Evolutionary conservation across 2,329 filamentous ascomycete species (phyloP).

Genomic region (Trichoderma simmonsii): DNA sequence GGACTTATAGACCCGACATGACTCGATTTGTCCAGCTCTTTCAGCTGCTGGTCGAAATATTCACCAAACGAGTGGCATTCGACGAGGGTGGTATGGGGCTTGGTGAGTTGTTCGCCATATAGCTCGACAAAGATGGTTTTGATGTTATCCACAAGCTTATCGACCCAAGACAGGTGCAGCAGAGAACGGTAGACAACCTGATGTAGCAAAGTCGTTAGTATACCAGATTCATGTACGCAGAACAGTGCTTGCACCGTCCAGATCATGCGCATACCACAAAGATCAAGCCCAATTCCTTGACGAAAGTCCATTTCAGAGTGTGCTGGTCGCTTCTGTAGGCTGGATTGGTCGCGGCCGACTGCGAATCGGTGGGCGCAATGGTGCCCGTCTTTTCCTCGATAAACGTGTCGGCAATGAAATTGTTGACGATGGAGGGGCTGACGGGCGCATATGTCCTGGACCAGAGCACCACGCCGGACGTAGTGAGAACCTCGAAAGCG

Average conservation of each 20-base stretch:
- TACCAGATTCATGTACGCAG: background rate
- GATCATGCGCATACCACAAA: slow-evolving; percentile 66
- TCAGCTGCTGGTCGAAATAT: slow-evolving; percentile 92
- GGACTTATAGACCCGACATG: slow-evolving; percentile 17
- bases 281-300: slow-evolving; percentile 89
- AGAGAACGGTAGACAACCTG: slow-evolving; percentile 96
- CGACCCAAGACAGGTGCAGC: slow-evolving; percentile 92
- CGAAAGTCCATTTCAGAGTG: slow-evolving; percentile 88
- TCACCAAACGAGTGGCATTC: slow-evolving; percentile 79
- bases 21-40: slow-evolving; percentile 67
- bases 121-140: slow-evolving; percentile 86
- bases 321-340: slow-evolving; percentile 89
- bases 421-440: slow-evolving; percentile 82
- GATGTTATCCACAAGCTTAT: slow-evolving; percentile 93
- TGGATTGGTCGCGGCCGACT: slow-evolving; percentile 61
- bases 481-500: slow-evolving; percentile 93
- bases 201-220: slow-evolving; percentile 21
- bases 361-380: slow-evolving; percentile 56
- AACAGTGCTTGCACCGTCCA: slow-evolving; percentile 13
- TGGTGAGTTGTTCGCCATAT: slow-evolving; percentile 83
- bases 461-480: slow-evolving; percentile 95
- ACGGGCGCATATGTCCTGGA: slow-evolving; percentile 80
- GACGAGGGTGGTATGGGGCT: slow-evolving; percentile 72
- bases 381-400: slow-evolving; percentile 84
- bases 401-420: slow-evolving; percentile 92